Evolutionary conservation across 495 filamentous ascomycete species (phyloP).

Genomic region (Chaetomium fimeti): DNA sequence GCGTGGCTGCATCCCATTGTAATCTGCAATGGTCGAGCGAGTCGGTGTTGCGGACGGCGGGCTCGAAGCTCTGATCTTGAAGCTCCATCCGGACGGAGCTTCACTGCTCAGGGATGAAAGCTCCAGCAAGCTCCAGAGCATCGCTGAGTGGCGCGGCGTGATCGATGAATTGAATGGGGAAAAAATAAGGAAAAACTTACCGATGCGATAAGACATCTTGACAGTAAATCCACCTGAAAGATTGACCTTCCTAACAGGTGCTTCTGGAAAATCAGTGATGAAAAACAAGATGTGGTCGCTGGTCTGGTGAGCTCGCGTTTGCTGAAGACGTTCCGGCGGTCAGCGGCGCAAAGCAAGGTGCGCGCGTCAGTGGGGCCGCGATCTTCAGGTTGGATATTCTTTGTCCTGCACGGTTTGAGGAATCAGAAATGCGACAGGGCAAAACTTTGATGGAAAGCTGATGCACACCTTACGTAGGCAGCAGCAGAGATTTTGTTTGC

Average conservation of each 20-base stretch:
- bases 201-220: conserved; percentile 41
- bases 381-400: neutral
- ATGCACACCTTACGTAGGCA: conserved; percentile 1
- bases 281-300: neutral
- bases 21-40: neutral
- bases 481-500: conserved; percentile 1
- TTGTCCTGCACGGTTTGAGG: neutral
- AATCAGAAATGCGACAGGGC: neutral
- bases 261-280: neutral
- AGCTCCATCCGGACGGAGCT: neutral
- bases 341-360: neutral
- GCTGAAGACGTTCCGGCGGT: neutral
- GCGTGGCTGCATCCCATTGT: neutral
- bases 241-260: neutral
- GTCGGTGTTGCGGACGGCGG: no score
- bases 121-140: neutral
- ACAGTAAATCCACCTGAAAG: neutral
- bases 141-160: neutral
- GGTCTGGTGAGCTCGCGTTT: neutral
- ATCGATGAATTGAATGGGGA: neutral
- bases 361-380: neutral
- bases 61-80: no score
- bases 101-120: neutral
- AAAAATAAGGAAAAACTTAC: conserved; percentile 25
- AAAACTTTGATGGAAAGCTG: neutral